Conservation (phyloP, 768 basidiomycete genomes). For the Cystofilobasidium bisporidii region DNA sequence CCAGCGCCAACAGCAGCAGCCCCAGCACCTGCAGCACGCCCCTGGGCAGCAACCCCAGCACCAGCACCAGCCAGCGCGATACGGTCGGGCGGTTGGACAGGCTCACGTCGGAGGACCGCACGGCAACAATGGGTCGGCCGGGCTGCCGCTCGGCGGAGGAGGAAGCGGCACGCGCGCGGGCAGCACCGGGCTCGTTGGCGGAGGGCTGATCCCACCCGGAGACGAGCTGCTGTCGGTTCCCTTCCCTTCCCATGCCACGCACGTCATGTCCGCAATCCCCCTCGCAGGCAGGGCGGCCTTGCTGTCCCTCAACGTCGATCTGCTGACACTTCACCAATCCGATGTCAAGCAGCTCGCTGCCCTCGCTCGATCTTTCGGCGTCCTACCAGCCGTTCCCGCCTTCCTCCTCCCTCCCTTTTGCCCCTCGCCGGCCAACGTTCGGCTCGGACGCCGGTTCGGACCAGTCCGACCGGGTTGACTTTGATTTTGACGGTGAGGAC, state of each 20-base stretch:
- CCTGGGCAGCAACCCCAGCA: not conserved
- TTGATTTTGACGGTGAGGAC: not conserved
- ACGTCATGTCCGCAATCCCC: not conserved
- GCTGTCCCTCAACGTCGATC: not conserved
- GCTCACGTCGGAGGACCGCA: not conserved
- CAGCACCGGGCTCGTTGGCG: not conserved
- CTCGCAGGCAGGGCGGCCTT: no score
- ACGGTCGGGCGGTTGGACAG: not conserved
- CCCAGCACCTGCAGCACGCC: not conserved
- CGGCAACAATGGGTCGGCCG: not conserved
- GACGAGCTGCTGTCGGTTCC: slow-evolving; percentile 3
- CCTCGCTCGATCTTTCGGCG: slow-evolving; percentile 12
- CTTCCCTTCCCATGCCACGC: not conserved
- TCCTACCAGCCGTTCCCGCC: slow-evolving; percentile 20
- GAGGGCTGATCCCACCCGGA: not conserved
- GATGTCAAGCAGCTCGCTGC: slow-evolving; percentile 25
- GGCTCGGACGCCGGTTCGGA: not conserved
- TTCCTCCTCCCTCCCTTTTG: not conserved
- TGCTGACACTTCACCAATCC: no score
- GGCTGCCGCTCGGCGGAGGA: not conserved
- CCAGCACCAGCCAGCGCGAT: not conserved
- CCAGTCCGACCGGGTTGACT: no score
- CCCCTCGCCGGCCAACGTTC: not conserved
- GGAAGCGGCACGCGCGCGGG: not conserved
- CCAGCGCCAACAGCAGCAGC: not conserved